phyloP scores from a whole-genome alignment of 768 basidiomycete genomes.

The Piloderma croceum region DNA sequence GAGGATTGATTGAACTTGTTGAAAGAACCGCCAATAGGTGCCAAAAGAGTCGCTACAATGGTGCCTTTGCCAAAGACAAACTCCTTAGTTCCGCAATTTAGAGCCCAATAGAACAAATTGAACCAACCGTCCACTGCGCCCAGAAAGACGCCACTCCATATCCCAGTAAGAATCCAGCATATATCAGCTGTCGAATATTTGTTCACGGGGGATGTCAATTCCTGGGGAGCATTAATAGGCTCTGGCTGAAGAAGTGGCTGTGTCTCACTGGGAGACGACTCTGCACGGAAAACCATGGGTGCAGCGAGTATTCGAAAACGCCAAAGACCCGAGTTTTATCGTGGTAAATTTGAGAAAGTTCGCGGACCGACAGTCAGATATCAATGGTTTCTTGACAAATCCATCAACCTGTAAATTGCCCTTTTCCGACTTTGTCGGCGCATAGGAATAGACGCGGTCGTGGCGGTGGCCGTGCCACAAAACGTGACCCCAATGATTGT shows the following conservation, averaged over 20 bases:
- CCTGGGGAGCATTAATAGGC: conserved; percentile 20
- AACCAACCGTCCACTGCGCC: conserved; percentile 77
- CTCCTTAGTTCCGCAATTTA: conserved; percentile 10
- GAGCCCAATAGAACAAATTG: conserved; percentile 7
- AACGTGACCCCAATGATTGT: too few species aligned
- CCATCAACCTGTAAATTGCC: too few species aligned
- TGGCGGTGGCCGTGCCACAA: too few species aligned
- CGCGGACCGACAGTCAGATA: not conserved
- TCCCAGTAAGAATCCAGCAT: conserved; percentile 65
- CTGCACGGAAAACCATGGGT: too few species aligned
- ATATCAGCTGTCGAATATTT: conserved; percentile 50
- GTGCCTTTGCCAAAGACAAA: conserved; percentile 46
- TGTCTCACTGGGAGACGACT: conserved; percentile 46
- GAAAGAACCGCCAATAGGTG: conserved; percentile 83
- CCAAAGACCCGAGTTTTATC: too few species aligned
- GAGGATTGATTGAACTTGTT: conserved; percentile 73
- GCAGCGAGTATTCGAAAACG: too few species aligned
- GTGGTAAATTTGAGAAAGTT: not conserved
- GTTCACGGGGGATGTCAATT: conserved; percentile 29
- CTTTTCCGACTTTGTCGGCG: too few species aligned
- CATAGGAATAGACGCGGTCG: too few species aligned
- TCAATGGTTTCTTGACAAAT: conserved; percentile 1
- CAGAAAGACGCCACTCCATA: conserved; percentile 81
- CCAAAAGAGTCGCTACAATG: conserved; percentile 79
- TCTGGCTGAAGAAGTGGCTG: conserved; percentile 53